Base-by-base conservation (phyloP, 1,284 basidiomycete species). In the Peniophora sp. region DNA sequence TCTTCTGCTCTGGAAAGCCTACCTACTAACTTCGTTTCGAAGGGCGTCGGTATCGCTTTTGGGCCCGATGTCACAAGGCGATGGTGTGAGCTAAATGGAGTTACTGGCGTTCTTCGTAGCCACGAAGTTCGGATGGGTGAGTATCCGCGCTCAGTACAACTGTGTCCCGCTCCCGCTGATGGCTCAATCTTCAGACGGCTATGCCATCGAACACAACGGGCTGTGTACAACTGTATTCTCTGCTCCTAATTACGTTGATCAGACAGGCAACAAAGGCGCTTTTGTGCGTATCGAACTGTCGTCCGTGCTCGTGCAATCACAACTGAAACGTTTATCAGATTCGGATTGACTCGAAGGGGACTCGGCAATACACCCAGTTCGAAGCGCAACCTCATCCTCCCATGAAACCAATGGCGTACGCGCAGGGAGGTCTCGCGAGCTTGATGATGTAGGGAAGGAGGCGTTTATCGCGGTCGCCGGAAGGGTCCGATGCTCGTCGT, bases 21-120 rank as follows among this genome's bases (percentile, higher is more conserved):
- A 19, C 1, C 45, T 55, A 47, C 50, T 32, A 36, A 23, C 32
- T 23, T 47, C n/a, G 9, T 50, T 24, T 10, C 39, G 14, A 46
- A 90, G 88, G 96, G 96, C 55, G 94, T 98, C 49, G 96, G 97
- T 17, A 85, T 97, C 56, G 85, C 90, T 9, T 99, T 99, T 67
- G 96, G 96, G 16, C 96, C 96, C 1, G 95, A 97, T 65, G 86
- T 95, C 19, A 95, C 91, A 2, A 77, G 77, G 60, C 72, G 81
- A 50, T 97, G 93, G 93, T 97, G 94, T 66, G 80, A 85, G 53
- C 72, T 87, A 34, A 97, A 97, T 66, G 79, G 85, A 39, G 77
- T 97, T 46, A 89, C 92, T 25, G 92, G 92, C 3, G 79, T 99
- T 49, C 86, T 99, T 60, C 87, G 97, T 50, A 94, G 91, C 59